Base-by-base conservation (phyloP, 2,329 filamentous ascomycete genomes). In the Pezicula radicicola region DNA sequence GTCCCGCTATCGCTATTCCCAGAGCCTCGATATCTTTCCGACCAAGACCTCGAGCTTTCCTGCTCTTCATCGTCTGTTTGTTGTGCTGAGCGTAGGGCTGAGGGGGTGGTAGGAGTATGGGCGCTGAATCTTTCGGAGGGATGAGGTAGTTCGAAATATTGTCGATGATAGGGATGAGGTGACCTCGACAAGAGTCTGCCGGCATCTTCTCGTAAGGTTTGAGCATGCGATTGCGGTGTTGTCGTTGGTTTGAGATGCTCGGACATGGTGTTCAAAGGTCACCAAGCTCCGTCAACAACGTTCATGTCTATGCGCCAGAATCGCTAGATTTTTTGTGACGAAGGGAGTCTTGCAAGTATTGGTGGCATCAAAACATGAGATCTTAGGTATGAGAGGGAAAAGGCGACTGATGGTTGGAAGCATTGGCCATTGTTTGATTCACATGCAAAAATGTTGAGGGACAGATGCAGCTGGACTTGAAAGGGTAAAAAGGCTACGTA, bases 1-100 rank as follows among this genome's bases (percentile, higher is more conserved):
- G 92, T 96, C 21, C 93, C 93, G 67, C 91, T 96, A 60, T 96
- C 92, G 68, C 90, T 96, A 10, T 81, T 82, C 2, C 84, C 79
- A 1, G 79, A 55, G 52, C 63, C 59, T 54, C 59, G 45, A 54
- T 61, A 56, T 50, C 56, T 55, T 16, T 51, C 55, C 44, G 51
- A 40, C 59, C 61, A 43, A 51, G 54, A 46, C 15, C 49, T 50
- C 35, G 36, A 37, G 8, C 48, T 56, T 40, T 49, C 56, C 53
- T 54, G 62, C 53, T 54, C 60, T 65, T 68, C 69, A 64, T 64
- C 66, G 57, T 60, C 60, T 21, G 53, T 60, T 45, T 50, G 66
- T 52, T 59, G 66, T 56, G 52, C 57, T 35, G 63, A 61, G 13
- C 50, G 57, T 40, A 62, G 46, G 25, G 61, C 60, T 12, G 63